Conservation (phyloP, 768 basidiomycete species). For the Heimioporus sp. region DNA sequence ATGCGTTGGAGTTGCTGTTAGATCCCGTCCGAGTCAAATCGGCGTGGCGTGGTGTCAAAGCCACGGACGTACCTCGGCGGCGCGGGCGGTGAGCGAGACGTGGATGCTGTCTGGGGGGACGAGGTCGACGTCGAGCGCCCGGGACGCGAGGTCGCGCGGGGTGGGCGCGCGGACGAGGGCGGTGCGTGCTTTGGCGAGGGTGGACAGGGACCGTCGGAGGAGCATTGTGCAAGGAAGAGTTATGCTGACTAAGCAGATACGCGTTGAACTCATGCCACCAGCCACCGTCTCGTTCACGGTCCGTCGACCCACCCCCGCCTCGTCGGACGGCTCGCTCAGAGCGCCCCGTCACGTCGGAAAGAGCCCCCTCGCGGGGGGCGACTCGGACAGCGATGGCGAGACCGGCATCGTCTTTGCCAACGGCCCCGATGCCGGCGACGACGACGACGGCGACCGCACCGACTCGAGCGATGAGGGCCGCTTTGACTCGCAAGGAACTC, state of each 20-base stretch:
- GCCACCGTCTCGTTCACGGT: conserved; percentile 80
- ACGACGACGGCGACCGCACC: conserved; percentile 23
- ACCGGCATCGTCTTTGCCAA: conserved; percentile 24
- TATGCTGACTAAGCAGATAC: conserved; percentile 6
- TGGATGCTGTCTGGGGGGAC: conserved; percentile 52
- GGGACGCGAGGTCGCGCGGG: conserved; percentile 49
- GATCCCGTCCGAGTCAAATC: background rate
- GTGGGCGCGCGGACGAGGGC: conserved; percentile 50
- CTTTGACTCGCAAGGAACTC: conserved; percentile 69
- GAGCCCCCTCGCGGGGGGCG: conserved; percentile 48
- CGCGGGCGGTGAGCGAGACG: conserved; percentile 64
- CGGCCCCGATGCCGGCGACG: conserved; percentile 22
- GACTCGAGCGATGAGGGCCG: conserved; percentile 66
- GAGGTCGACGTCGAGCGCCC: conserved; percentile 61
- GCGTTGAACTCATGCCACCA: conserved; percentile 15
- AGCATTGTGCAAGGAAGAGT: conserved; percentile 1
- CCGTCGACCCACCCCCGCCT: conserved; percentile 71
- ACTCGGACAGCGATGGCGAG: conserved; percentile 27
- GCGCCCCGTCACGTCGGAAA: conserved; percentile 43
- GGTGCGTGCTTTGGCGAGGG: conserved; percentile 35
- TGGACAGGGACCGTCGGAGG: conserved; percentile 20
- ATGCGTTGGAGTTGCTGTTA: conserved; percentile 74
- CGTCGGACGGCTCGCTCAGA: conserved; percentile 62
- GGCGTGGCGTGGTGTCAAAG: conserved; percentile 10
- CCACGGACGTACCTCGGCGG: conserved; percentile 55